A percentile compares a stretch with the other conserved stretches of the same genome.
These are phyloP conservation scores for Pichia cephalocereana DNA, from an alignment of 805 yeast species.

Conservation along the genomic window DNA sequence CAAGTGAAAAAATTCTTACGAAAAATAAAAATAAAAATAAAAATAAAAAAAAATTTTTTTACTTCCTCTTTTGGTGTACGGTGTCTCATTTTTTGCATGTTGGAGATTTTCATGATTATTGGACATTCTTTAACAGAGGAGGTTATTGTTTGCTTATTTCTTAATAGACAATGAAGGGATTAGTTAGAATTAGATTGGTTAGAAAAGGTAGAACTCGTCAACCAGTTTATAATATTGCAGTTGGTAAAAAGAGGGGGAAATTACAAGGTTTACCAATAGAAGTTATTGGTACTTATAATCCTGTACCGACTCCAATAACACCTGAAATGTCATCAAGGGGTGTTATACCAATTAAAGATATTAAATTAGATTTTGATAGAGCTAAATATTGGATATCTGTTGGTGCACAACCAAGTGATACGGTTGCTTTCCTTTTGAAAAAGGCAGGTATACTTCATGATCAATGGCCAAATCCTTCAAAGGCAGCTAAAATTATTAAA, in stretches of 20 bases:
- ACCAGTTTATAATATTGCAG: slow-evolving; percentile 90
- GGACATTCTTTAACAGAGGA: too few relatives aligned
- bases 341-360: slow-evolving; percentile 58
- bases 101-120: too few relatives aligned
- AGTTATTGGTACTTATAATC: slow-evolving; percentile 90
- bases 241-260: slow-evolving; percentile 67
- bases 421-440: slow-evolving; percentile 67
- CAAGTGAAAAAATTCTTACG: too few relatives aligned
- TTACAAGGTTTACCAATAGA: slow-evolving; percentile 85
- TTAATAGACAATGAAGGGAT: slow-evolving; percentile 42
- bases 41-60: too few relatives aligned
- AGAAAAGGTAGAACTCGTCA: slow-evolving; percentile 84
- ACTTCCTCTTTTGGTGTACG: too few relatives aligned
- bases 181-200: slow-evolving; percentile 82
- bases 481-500: slow-evolving; percentile 14
- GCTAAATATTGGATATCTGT: slow-evolving; percentile 96
- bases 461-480: slow-evolving; percentile 46
- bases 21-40: too few relatives aligned
- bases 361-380: slow-evolving; percentile 76
- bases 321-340: slow-evolving; percentile 51
- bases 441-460: slow-evolving; percentile 64
- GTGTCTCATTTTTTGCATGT: too few relatives aligned
- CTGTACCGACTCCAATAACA: slow-evolving; percentile 62
- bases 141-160: too few relatives aligned
- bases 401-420: slow-evolving; percentile 89